A percentile compares a stretch with the other conserved stretches of the same genome.
phyloP scores from a whole-genome alignment of 768 basidiomycete species.

The Leccinellum albellum region DNA sequence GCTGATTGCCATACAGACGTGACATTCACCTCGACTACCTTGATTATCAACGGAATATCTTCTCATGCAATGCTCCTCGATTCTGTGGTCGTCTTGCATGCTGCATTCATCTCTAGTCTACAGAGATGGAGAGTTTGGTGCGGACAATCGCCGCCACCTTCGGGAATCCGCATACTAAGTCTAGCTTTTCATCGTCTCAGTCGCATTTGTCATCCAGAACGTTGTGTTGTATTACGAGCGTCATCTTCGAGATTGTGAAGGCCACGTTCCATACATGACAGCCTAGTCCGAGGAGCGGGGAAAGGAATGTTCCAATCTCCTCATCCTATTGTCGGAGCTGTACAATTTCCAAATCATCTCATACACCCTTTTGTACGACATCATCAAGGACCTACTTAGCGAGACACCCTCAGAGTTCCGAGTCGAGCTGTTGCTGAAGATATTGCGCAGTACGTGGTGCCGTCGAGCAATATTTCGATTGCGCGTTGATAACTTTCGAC shows the following conservation, averaged over 20 bases:
- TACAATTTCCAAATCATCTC: conserved; percentile 97
- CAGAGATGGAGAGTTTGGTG: conserved; percentile 88
- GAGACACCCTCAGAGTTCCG: conserved; percentile 67
- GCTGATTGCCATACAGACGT: conserved; percentile 54
- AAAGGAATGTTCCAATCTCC: conserved; percentile 87
- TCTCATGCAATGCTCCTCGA: conserved; percentile 79
- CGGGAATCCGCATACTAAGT: neutral
- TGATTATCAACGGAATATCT: conserved; percentile 78
- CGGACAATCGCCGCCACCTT: conserved; percentile 18
- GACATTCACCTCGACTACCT: conserved; percentile 67
- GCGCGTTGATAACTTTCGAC: conserved; percentile 10
- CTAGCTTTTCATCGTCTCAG: conserved; percentile 35
- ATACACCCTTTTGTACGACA: conserved; percentile 83
- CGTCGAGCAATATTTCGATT: neutral
- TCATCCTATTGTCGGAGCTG: conserved; percentile 83
- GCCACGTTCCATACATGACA: conserved; percentile 5
- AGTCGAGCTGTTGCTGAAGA: conserved; percentile 84
- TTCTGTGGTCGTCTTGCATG: conserved; percentile 85
- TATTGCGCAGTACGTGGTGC: conserved; percentile 64
- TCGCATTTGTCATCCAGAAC: conserved; percentile 78
- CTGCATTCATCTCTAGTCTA: conserved; percentile 76
- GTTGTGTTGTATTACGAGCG: conserved; percentile 64
- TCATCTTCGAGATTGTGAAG: conserved; percentile 40
- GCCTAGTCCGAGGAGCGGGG: conserved; percentile 43
- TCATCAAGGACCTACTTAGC: conserved; percentile 72